Evolutionary conservation across 2,329 filamentous ascomycete species (phyloP), one percentile per base, ranked within the genome.

Genomic region (Penicillium sp.): DNA sequence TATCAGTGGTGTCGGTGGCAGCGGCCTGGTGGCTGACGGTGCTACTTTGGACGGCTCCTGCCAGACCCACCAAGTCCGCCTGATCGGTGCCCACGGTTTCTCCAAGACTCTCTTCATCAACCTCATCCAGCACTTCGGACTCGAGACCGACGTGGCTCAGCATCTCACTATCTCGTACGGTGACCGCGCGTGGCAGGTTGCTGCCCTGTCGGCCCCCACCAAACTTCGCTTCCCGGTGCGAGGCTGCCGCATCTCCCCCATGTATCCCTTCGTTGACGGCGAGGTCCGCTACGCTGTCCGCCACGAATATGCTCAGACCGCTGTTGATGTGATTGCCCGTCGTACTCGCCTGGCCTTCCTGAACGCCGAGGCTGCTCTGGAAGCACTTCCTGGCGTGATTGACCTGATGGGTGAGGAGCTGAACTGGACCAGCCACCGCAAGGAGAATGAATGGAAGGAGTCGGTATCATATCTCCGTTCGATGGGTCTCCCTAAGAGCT

Each of bases 21-120:
- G 84, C 37, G 79, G 85, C 55, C 69, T 78, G 44, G 75, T 87
- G 50, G 81, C 87, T 60, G 87, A 91, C 60, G 81, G 81, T 51
- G 84, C 86, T 47, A 77, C 70, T 37, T 75, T 87, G 23, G 82
- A 86, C 61, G 88, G 89, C 34, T 77, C 75, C 37, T 94, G 89
- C 72, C 87, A 91, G 65, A 94, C 89, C 2, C 87, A 93, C 67
- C 81, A 85, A 59, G 84, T 94, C 43, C 84, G 86, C 44, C 76
- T 95, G 27, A 77, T 93, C 49, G 89, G 89, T 57, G 87, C 89
- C 9, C 89, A 95, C 66, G 88, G 89, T 44, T 94, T 84, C 74
- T 89, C 85, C 69, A 89, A 89, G 70, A 88, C 89, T 1, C 81
- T 96, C 20, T 95, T 95, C 74, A 95, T 96, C 76, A 90, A 91